A percentile compares a stretch with the other conserved stretches of the same genome.
Evolutionary conservation across 1,284 basidiomycete species (phyloP).

Genomic region (Testicularia cyperi): DNA sequence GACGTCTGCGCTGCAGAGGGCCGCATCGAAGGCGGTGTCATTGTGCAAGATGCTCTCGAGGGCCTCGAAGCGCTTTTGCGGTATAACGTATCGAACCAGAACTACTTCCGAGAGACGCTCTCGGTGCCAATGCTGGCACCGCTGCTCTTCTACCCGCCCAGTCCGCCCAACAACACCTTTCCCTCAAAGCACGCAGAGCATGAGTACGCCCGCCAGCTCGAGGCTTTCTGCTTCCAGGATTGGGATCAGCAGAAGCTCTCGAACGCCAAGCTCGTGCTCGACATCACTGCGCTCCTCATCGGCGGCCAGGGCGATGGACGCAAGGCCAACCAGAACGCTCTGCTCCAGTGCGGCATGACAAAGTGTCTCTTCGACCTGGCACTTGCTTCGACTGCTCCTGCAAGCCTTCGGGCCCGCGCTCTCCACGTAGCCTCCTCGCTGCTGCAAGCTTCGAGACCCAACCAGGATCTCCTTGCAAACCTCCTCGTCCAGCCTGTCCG

Average conservation of each 20-base stretch:
- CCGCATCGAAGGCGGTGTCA: slow-evolving; percentile 81
- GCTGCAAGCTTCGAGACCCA: slow-evolving; percentile 53
- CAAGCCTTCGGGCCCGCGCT: slow-evolving; percentile 70
- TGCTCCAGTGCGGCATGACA: slow-evolving; percentile 68
- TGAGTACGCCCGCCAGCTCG: slow-evolving; percentile 64
- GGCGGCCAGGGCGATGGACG: slow-evolving; percentile 61
- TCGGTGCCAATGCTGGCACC: slow-evolving; percentile 78
- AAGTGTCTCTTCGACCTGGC: slow-evolving; percentile 84
- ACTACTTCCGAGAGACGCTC: slow-evolving; percentile 91
- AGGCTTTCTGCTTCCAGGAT: slow-evolving; percentile 91
- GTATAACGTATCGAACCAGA: slow-evolving; percentile 95
- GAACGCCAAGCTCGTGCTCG: slow-evolving; percentile 76
- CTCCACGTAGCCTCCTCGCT: slow-evolving; percentile 69
- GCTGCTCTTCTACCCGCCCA: slow-evolving; percentile 79
- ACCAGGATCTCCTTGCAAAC: slow-evolving; percentile 63
- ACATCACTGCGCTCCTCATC: slow-evolving; percentile 71
- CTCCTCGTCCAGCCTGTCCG: slow-evolving; percentile 45
- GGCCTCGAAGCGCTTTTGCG: slow-evolving; percentile 82
- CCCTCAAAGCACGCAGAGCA: slow-evolving; percentile 66
- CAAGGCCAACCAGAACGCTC: slow-evolving; percentile 65
- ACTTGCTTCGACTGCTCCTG: slow-evolving; percentile 87
- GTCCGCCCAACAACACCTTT: slow-evolving; percentile 26
- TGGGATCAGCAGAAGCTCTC: slow-evolving; percentile 88
- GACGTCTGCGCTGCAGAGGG: slow-evolving; percentile 83
- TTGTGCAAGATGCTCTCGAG: slow-evolving; percentile 80